Percentiles rank a stretch among this genome's conserved stretches.
These are phyloP conservation scores for Blastobotrys muscicola DNA, from an alignment of 805 yeast genomes.

Conservation along the genomic window DNA sequence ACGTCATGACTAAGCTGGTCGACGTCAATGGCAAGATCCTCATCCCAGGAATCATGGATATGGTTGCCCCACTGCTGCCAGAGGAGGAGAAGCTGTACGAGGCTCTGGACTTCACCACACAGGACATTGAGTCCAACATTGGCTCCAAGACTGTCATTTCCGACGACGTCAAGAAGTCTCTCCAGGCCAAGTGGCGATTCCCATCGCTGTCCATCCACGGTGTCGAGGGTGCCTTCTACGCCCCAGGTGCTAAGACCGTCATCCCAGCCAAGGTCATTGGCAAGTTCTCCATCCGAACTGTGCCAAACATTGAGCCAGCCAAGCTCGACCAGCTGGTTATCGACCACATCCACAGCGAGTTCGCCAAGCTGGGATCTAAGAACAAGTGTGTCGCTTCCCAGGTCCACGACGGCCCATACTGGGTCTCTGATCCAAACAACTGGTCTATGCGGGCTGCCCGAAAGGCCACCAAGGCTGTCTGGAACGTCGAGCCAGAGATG, in stretches of 20 bases:
- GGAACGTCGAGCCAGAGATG: conserved; percentile 91
- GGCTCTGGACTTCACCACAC: conserved; percentile 72
- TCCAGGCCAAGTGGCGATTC: conserved; percentile 98
- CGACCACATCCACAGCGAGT: conserved; percentile 57
- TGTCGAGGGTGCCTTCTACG: conserved; percentile 93
- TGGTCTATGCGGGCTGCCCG: conserved; percentile 89
- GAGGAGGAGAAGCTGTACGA: conserved; percentile 74
- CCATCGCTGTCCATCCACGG: conserved; percentile 97
- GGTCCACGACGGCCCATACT: conserved; percentile 91
- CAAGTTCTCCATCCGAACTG: conserved; percentile 94
- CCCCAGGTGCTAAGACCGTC: conserved; percentile 95
- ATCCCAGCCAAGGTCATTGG: conserved; percentile 93
- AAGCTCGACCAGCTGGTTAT: conserved; percentile 72
- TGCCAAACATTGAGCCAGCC: conserved; percentile 79
- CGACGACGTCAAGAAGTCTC: conserved; percentile 68
- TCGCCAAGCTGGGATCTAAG: conserved; percentile 63
- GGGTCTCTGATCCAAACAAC: conserved; percentile 92
- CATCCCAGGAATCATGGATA: conserved; percentile 82
- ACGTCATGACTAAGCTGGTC: conserved; percentile 68
- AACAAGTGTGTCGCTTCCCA: conserved; percentile 65
- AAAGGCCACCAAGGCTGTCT: conserved; percentile 87
- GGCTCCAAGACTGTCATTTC: conserved; percentile 81
- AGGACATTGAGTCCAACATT: conserved; percentile 77
- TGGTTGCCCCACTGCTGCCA: conserved; percentile 89
- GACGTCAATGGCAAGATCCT: conserved; percentile 72